Base-by-base conservation (phyloP, 2,329 filamentous ascomycete genomes). In the Phyllosticta capitalensis region DNA sequence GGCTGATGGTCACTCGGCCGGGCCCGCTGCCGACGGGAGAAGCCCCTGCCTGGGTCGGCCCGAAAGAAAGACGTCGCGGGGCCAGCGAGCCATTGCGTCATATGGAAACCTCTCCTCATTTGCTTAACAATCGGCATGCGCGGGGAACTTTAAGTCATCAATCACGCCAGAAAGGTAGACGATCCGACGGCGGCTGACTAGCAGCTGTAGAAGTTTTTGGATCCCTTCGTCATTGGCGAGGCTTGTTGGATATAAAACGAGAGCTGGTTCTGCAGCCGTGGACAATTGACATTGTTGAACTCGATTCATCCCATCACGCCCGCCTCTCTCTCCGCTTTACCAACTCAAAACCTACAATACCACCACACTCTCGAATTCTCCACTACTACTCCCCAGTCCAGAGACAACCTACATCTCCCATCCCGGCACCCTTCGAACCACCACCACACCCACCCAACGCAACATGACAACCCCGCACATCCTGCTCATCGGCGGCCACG, bases 401-500 rank as follows among this genome's bases (percentile, higher is more conserved):
- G n/a, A n/a, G n/a, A n/a, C n/a, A n/a, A n/a, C n/a, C n/a, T n/a
- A n/a, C n/a, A n/a, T n/a, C n/a, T n/a, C n/a, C n/a, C n/a, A n/a
- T n/a, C n/a, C n/a, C n/a, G n/a, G n/a, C n/a, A n/a, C n/a, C n/a
- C n/a, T n/a, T n/a, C n/a, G n/a, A n/a, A n/a, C n/a, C n/a, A 53
- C 26, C 24, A 48, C 50, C 12, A 17, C 48, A 45, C 5, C 20
- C 28, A 58, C 28, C 24, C 24, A 26, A n/a, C n/a, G n/a, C n/a
- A n/a, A n/a, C n/a, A 73, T 72, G 71, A 61, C 69, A 2, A 45
- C 38, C 38, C 69, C 70, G 54, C 65, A 69, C 61, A 63, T 92
- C 61, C 84, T 92, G 62, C 74, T 94, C 64, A 82, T 94, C 63
- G 89, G 89, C 67, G 90, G 89, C 67, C 89, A 92, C 76, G 90